Percentiles rank a stretch among this genome's conserved stretches.
Evolutionary conservation across 495 filamentous ascomycete species (phyloP).

Genomic region (Thozetella sp.): DNA sequence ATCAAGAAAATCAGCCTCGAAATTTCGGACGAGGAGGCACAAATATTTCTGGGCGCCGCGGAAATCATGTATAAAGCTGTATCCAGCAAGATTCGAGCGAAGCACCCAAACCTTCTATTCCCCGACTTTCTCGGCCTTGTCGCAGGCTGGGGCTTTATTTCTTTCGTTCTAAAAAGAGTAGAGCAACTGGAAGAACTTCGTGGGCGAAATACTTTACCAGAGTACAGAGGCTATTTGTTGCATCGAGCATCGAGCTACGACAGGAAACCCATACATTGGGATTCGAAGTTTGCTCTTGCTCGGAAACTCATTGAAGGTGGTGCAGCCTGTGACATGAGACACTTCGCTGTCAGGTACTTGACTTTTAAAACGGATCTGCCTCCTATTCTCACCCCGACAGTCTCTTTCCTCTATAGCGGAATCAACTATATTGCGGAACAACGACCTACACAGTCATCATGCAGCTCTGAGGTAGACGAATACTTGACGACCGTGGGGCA

Average conservation of each 20-base stretch:
- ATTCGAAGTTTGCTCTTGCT: neutral
- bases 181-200: neutral
- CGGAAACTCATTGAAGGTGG: neutral
- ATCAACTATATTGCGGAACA: neutral
- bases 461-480: no score
- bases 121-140: neutral
- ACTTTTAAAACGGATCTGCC: neutral
- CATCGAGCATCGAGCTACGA: neutral
- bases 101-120: neutral
- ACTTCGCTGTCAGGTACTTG: neutral
- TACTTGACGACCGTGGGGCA: neutral
- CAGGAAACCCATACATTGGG: neutral
- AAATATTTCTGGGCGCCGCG: neutral
- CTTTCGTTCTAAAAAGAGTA: neutral
- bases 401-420: neutral
- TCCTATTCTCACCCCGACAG: neutral
- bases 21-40: neutral
- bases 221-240: neutral
- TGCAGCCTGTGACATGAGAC: neutral
- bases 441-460: no score
- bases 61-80: neutral
- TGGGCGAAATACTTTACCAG: neutral
- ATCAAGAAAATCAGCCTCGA: neutral
- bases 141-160: neutral
- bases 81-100: neutral